phyloP scores from a whole-genome alignment of 768 basidiomycete species.

The Russula compacta region DNA sequence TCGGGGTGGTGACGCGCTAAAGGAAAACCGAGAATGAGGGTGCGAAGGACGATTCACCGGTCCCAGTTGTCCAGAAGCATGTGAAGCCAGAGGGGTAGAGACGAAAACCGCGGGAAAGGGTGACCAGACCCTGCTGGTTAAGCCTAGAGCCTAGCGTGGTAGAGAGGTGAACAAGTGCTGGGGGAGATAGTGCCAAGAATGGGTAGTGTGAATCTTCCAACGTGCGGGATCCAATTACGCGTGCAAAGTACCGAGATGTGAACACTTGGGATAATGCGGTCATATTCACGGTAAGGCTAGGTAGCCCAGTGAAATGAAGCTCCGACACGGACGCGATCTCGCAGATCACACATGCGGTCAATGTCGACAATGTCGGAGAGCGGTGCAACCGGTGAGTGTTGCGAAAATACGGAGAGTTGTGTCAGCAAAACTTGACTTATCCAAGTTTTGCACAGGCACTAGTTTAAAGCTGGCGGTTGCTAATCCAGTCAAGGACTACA shows the following conservation, averaged over 20 bases:
- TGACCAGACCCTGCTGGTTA: neutral
- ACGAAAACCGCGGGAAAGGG: slow-evolving; percentile 13
- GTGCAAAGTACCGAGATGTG: slow-evolving; percentile 16
- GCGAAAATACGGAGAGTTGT: neutral
- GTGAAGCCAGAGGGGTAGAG: slow-evolving; percentile 10
- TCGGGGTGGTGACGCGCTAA: slow-evolving; percentile 6
- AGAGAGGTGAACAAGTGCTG: neutral
- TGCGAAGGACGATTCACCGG: slow-evolving; percentile 16
- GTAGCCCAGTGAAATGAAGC: too few species aligned
- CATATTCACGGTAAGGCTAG: neutral
- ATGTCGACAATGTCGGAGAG: slow-evolving; percentile 1
- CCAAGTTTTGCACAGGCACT: neutral
- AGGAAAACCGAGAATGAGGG: slow-evolving; percentile 4
- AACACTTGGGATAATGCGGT: slow-evolving; percentile 5
- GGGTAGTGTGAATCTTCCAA: slow-evolving; percentile 15
- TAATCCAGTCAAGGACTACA: neutral
- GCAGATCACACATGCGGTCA: slow-evolving; percentile 6
- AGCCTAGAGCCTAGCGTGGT: slow-evolving; percentile 1
- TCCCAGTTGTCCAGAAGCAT: slow-evolving; percentile 16
- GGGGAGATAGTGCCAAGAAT: slow-evolving; percentile 10
- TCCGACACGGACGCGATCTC: slow-evolving; percentile 4
- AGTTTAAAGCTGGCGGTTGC: neutral
- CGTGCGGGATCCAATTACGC: slow-evolving; percentile 3
- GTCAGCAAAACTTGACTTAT: too few species aligned
- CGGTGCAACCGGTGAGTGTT: neutral